These are phyloP conservation scores for Eimeria brunetti DNA, from an alignment of 169 alveolate genomes.

Conservation along the genomic window DNA sequence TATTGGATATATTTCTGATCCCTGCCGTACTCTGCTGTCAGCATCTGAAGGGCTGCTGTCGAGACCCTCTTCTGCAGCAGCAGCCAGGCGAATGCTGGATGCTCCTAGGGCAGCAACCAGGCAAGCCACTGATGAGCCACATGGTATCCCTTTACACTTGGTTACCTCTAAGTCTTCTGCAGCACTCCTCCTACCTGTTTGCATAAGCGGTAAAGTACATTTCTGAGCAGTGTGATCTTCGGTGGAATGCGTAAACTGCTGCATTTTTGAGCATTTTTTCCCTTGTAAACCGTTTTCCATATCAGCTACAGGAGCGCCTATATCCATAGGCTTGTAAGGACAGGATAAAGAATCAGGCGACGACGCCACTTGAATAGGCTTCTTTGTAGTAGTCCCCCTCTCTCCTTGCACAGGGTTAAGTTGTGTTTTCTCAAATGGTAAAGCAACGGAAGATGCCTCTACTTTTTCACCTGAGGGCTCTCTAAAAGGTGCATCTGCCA, in stretches of 20 bases:
- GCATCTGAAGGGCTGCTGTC: slow-evolving; percentile 57
- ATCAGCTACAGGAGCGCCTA: not conserved
- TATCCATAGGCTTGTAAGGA: not conserved
- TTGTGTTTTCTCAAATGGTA: not conserved
- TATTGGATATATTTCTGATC: not conserved
- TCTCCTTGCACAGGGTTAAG: not conserved
- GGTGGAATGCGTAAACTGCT: not conserved
- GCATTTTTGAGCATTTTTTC: not conserved
- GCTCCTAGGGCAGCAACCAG: slow-evolving; percentile 61
- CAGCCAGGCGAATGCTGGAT: slow-evolving; percentile 70
- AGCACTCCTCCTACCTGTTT: not conserved
- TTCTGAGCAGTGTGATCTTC: not conserved
- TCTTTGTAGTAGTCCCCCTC: not conserved
- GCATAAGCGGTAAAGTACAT: not conserved
- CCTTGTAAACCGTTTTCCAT: not conserved
- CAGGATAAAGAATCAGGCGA: not conserved
- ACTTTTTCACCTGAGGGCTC: not conserved
- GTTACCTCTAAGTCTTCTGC: not conserved
- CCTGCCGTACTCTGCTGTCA: slow-evolving; percentile 5
- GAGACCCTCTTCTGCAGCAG: slow-evolving; percentile 63
- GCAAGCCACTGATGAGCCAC: slow-evolving; percentile 10
- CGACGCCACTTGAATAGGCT: not conserved
- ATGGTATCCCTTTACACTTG: not conserved
- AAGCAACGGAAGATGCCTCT: not conserved
- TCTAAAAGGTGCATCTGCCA: not conserved